Conservation (phyloP, 305 asterid species). For the Striga hermonthica region DNA sequence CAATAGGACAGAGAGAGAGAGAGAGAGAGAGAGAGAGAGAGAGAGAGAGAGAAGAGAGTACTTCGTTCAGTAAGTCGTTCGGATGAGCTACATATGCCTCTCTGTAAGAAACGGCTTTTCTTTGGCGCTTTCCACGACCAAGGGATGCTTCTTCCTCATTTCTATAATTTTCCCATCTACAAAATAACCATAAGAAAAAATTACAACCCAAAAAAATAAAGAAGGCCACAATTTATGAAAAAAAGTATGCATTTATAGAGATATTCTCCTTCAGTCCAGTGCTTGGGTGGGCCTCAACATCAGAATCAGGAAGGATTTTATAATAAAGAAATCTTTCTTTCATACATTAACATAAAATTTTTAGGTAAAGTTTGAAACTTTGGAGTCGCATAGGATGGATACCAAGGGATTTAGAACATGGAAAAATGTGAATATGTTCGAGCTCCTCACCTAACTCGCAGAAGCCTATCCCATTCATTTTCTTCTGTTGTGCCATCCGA, state of each 20-base stretch:
- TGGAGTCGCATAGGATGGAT: constrained; percentile 21
- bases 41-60: constrained; percentile 33
- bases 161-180: constrained; percentile 91
- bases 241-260: too few species aligned
- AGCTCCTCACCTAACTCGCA: constrained; percentile 70
- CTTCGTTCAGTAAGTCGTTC: constrained; percentile 59
- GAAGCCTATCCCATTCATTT: constrained; percentile 97
- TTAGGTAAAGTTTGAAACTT: constrained; percentile 15
- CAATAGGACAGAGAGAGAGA: constrained; percentile 5
- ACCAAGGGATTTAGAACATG: constrained; percentile 23
- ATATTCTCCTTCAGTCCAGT: too few species aligned
- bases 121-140: constrained; percentile 96
- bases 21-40: constrained; percentile 17
- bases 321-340: too few species aligned
- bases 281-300: too few species aligned
- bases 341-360: not conserved
- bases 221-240: too few species aligned
- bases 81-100: constrained; percentile 75
- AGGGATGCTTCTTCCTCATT: constrained; percentile 93
- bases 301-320: too few species aligned
- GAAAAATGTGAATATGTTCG: constrained; percentile 23
- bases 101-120: constrained; percentile 85
- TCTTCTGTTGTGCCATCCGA: constrained; percentile 53
- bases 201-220: constrained; percentile 2
- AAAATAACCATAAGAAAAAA: constrained; percentile 30